Evolutionary conservation across 805 yeast species (phyloP), one percentile per base, ranked within the genome.

Genomic region (Suhomyces xylopsoci): DNA sequence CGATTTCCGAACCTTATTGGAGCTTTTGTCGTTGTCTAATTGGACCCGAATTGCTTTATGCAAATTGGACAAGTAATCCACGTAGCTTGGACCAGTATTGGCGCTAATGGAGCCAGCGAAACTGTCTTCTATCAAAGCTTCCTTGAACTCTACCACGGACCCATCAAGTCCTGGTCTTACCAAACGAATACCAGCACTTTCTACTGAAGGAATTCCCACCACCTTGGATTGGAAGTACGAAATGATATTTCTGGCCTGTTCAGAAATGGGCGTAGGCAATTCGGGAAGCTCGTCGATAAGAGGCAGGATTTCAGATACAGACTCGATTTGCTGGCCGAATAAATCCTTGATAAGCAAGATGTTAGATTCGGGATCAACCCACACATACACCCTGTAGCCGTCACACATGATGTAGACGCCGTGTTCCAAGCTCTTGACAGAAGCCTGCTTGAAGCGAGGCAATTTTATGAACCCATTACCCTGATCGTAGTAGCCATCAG

Each of bases 321-420:
- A 60, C 6, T 79, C 77, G 24, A 81, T 76, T 8, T 68, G 58
- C 2, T 66, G 72, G 0, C 93, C 96, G 62, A 93, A 84, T 51
- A 94, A 68, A 66, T 92, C 97, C 56, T 81, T 76, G 34, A 92
- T 61, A 22, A 94, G 73, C 53, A 82, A 67, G 8, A 86, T 82
- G 58, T 86, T 84, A 0, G 88, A 88, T 43, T 82, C 80, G 17
- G 81, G 81, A 66, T 88, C 90, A 42, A 92, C 72, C 83, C 88
- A 87, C 36, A 92, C 71, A 49, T 75, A 76, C 3, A 84, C 74
- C 12, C 70, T 62, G 20, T 72, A 74, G 17, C 96, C 93, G 61
- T 89, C 82, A 72, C 88, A 91, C 19, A 87, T 68, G 46, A 94
- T 64, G 67, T 88, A 90, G 7, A 88, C 91, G 7, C 96, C 96